A percentile compares a stretch with the other conserved stretches of the same genome.
Conservation (phyloP, 345 rosid genomes). For the Heritiera littoralis region DNA sequence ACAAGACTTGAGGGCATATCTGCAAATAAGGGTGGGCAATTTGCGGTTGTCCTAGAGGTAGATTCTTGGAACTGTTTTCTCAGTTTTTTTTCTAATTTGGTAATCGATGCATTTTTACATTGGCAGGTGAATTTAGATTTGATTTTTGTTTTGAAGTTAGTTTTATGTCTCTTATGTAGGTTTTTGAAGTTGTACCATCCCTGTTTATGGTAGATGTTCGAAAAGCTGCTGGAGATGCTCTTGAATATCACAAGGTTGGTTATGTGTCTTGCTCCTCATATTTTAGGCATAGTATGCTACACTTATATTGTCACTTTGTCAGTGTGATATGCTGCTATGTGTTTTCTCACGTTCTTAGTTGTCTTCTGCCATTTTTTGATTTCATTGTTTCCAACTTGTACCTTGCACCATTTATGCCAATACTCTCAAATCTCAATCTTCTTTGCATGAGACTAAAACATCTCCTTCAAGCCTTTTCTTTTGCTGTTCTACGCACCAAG, state of each 20-base stretch:
- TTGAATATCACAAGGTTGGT: constrained; percentile 86
- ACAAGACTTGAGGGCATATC: constrained; percentile 73
- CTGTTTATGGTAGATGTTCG: constrained; percentile 90
- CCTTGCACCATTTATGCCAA: background rate
- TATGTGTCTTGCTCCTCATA: background rate
- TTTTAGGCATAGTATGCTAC: background rate
- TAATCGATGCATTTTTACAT: constrained; percentile 13
- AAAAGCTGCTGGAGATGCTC: constrained; percentile 90
- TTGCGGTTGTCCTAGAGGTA: constrained; percentile 84
- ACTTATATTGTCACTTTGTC: background rate
- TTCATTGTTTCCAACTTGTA: background rate
- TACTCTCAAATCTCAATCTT: background rate
- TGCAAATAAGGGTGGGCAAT: constrained; percentile 53
- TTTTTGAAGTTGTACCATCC: constrained; percentile 86
- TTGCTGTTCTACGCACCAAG: background rate
- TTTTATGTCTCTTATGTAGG: constrained; percentile 35
- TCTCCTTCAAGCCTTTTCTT: background rate
- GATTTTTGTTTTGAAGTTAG: background rate
- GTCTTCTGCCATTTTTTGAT: background rate
- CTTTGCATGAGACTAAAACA: background rate
- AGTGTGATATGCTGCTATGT: background rate
- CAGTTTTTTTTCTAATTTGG: background rate
- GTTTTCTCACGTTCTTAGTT: background rate
- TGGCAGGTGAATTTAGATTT: background rate
- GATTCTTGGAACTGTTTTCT: constrained; percentile 13